Evolutionary conservation across 2,329 filamentous ascomycete species (phyloP), one percentile per base, ranked within the genome.

Genomic region (Colletotrichum neosansevieriae): DNA sequence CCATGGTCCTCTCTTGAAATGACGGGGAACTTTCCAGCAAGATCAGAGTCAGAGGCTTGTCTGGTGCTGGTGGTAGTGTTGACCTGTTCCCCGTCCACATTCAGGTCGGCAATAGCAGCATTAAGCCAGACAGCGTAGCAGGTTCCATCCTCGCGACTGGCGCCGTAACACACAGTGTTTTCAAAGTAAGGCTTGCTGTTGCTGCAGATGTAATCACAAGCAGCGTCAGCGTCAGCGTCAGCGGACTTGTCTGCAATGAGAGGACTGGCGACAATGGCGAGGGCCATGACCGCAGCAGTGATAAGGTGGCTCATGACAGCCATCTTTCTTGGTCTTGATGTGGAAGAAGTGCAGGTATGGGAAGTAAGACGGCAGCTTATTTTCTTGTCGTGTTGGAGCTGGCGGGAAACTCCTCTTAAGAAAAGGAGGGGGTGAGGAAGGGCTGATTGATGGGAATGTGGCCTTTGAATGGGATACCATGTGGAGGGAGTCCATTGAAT

Each of bases 131-230:
- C 17, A 1, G 64, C 24, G 34, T 44, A n/a, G 36, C 59, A 67
- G 34, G 53, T 58, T 13, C 64, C 51, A 15, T 58, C 38, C 12
- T 51, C 36, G 12, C 29, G 64, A n/a, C 19, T 44, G 50, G 36
- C 32, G 15, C 57, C 59, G 11, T 57, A 15, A 24, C 64, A 67
- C 24, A 58, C 13, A 17, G 59, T 36, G 12, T 47, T 32, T 0
- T 56, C 24, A n/a, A 36, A 63, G 24, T 44, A 44, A 11, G 17
- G 17, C 36, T 47, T 29, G 19, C 29, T 21, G 59, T 21, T 36
- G 51, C 44, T 53, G 49, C 49, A 67, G 24, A 63, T 36, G 36
- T 15, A 45, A 6, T n/a, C 51, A 36, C 51, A 67, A 29, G 32
- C 17, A 24, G 59, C 34, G 42, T 34, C 17, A 24, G 59, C 34